A percentile compares a stretch with the other conserved stretches of the same genome.
phyloP scores from a whole-genome alignment of 2,329 filamentous ascomycete species.

The Calonectria hongkongensis region DNA sequence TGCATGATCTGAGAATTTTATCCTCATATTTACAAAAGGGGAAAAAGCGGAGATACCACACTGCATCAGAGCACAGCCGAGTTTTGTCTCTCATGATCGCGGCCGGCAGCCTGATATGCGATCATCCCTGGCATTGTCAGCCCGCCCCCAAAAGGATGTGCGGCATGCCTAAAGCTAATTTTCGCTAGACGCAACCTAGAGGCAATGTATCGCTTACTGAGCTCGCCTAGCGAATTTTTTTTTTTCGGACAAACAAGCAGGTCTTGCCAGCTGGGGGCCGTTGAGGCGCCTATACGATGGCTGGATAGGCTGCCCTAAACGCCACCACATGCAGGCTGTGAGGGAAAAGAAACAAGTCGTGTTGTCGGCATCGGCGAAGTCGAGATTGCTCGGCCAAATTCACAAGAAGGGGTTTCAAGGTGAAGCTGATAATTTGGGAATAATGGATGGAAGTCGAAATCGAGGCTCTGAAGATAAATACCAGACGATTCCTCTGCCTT shows the following conservation, averaged over 20 bases:
- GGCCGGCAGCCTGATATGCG: background rate
- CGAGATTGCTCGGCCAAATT: background rate
- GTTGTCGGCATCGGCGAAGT: too few species aligned
- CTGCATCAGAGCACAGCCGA: background rate
- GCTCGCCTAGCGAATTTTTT: background rate
- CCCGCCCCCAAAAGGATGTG: conserved; percentile 9
- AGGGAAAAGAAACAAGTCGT: background rate
- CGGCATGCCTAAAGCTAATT: background rate
- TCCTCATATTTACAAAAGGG: background rate
- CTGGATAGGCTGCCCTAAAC: background rate
- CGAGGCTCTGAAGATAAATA: background rate
- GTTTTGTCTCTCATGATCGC: background rate
- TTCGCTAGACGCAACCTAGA: background rate
- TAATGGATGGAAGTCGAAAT: background rate
- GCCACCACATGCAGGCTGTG: conserved; percentile 10
- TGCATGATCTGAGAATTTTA: background rate
- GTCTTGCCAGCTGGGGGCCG: background rate
- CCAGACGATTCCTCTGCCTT: background rate
- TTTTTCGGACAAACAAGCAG: background rate
- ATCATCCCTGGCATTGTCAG: background rate
- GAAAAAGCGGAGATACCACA: conserved; percentile 12
- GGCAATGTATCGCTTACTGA: background rate
- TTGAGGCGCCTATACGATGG: background rate
- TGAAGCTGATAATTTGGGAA: background rate
- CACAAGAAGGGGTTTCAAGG: background rate